Conservation (phyloP, 208 protist species). For the Leishmania guyanensis region DNA sequence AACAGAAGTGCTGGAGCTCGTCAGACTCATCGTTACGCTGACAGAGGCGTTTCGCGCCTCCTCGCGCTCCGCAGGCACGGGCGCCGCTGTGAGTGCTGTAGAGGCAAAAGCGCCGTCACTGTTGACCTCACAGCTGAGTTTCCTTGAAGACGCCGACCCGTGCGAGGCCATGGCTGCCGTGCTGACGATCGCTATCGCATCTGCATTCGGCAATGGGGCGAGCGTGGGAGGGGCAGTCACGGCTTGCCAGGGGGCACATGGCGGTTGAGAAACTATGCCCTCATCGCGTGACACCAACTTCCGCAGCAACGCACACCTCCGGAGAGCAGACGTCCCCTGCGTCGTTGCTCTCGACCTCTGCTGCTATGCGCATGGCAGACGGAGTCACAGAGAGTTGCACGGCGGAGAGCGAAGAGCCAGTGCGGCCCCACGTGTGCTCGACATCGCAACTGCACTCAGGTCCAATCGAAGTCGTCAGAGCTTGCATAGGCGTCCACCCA, state of each 20-base stretch:
- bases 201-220: background rate
- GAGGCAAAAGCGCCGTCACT: background rate
- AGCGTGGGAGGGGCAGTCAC: too few species aligned
- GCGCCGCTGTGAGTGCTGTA: background rate
- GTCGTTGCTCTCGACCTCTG: background rate
- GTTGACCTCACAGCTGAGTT: background rate
- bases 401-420: conserved; percentile 3
- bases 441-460: background rate
- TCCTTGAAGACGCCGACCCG: background rate
- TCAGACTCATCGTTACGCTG: background rate
- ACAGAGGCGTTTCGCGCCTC: background rate
- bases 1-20: background rate
- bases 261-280: background rate
- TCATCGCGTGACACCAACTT: background rate
- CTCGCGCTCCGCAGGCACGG: background rate
- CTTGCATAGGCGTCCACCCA: background rate
- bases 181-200: background rate
- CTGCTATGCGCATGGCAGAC: background rate
- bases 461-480: background rate
- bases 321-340: background rate
- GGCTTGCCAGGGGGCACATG: background rate
- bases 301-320: background rate
- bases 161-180: background rate
- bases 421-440: background rate
- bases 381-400: background rate